Evolutionary conservation across 2,329 filamentous ascomycete genomes (phyloP).

Genomic region (Pseudogymnoascus sp.): DNA sequence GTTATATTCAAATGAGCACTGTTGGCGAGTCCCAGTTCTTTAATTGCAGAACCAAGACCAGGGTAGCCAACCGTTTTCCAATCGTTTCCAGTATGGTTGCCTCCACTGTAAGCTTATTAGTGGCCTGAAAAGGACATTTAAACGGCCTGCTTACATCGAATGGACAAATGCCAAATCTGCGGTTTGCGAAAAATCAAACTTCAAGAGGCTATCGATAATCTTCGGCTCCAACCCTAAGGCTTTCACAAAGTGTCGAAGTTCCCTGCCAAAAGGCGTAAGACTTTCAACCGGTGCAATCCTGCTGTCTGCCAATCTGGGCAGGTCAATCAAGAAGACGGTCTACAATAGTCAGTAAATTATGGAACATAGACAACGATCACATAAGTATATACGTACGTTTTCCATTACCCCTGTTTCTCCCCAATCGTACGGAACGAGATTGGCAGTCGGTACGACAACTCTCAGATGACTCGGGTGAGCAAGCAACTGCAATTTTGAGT

Average conservation of each 20-base stretch:
- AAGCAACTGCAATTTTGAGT: constrained; percentile 90
- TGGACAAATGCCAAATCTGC: constrained; percentile 71
- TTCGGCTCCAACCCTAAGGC: constrained; percentile 58
- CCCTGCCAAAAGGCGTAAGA: constrained; percentile 55
- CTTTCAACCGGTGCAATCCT: constrained; percentile 20
- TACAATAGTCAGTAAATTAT: constrained; percentile 27
- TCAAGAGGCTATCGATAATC: constrained; percentile 60
- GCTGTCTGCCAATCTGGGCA: constrained; percentile 48
- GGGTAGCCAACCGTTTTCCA: constrained; percentile 60
- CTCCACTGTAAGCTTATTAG: constrained; percentile 37
- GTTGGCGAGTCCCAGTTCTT: constrained; percentile 53
- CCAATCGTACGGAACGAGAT: constrained; percentile 82
- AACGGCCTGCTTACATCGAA: constrained; percentile 59
- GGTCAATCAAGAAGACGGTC: constrained; percentile 86
- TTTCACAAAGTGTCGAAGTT: constrained; percentile 63
- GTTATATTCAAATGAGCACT: constrained; percentile 57
- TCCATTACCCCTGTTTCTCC: constrained; percentile 72
- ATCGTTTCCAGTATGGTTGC: constrained; percentile 44
- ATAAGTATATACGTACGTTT: constrained; percentile 49
- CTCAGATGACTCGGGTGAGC: constrained; percentile 68
- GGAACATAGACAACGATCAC: not conserved
- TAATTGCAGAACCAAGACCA: constrained; percentile 63
- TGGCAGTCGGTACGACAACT: constrained; percentile 80
- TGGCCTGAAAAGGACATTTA: not conserved
- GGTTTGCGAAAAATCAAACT: constrained; percentile 78